Conservation (phyloP, 345 rosid species). For the Arabis hirsuta region DNA sequence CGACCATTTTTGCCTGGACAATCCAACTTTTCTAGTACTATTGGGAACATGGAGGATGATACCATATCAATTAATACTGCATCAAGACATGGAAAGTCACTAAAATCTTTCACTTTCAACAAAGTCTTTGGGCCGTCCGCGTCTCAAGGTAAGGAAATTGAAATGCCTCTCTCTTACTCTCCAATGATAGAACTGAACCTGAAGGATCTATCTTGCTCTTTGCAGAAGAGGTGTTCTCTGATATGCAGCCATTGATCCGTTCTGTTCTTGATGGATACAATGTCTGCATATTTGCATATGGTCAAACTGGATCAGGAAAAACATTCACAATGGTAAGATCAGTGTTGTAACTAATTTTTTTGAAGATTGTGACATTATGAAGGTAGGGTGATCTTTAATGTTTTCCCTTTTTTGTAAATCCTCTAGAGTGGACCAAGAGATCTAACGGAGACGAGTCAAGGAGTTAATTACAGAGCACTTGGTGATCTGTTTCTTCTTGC, state of each 20-base stretch:
- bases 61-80: conserved; percentile 67
- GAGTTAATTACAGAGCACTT: conserved; percentile 94
- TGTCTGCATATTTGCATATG: conserved; percentile 99
- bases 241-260: conserved; percentile 94
- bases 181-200: conserved; percentile 3
- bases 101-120: conserved; percentile 80
- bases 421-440: conserved; percentile 87
- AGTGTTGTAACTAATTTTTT: conserved; percentile 8
- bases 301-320: conserved; percentile 98
- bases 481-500: conserved; percentile 86
- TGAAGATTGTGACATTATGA: conserved; percentile 34
- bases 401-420: conserved; percentile 29
- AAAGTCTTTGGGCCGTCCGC: conserved; percentile 94
- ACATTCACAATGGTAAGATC: conserved; percentile 87
- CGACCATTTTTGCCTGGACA: conserved; percentile 85
- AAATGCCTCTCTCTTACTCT: conserved; percentile 9
- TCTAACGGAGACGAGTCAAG: conserved; percentile 75
- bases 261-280: conserved; percentile 97
- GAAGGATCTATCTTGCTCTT: conserved; percentile 31
- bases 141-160: conserved; percentile 65
- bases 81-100: conserved; percentile 77
- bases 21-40: conserved; percentile 62
- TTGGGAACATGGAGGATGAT: conserved; percentile 78
- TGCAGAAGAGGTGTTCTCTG: conserved; percentile 95
- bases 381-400: conserved; percentile 6